These are phyloP conservation scores for Suillus decipiens DNA, from an alignment of 768 basidiomycete genomes.

Conservation along the genomic window DNA sequence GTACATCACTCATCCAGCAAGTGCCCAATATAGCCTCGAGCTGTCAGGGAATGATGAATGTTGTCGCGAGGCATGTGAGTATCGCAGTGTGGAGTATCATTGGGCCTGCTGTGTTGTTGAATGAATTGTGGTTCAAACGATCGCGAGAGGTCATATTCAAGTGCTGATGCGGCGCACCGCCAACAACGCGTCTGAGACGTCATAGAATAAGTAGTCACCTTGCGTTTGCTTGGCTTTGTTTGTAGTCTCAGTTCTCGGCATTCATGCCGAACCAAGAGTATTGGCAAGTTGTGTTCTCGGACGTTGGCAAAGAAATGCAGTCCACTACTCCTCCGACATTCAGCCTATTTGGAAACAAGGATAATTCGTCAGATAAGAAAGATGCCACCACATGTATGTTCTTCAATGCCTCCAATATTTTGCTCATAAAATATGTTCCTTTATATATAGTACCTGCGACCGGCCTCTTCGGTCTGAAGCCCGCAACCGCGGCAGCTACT, in stretches of 20 bases:
- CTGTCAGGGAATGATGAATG: neutral
- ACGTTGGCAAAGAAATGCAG: constrained; percentile 6
- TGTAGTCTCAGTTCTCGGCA: neutral
- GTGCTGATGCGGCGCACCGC: neutral
- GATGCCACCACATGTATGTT: constrained; percentile 30
- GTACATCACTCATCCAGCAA: neutral
- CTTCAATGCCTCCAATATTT: neutral
- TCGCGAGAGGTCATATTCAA: neutral
- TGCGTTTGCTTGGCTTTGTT: constrained; percentile 3
- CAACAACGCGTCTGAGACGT: neutral
- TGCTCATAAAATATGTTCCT: constrained; percentile 1
- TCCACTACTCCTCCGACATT: constrained; percentile 1
- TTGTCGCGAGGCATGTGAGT: neutral
- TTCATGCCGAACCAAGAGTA: neutral
- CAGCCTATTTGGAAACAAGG: constrained; percentile 40
- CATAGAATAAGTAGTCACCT: neutral
- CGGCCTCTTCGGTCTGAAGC: constrained; percentile 41
- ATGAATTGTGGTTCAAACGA: neutral
- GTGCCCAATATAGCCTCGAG: neutral
- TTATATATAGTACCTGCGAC: constrained; percentile 12
- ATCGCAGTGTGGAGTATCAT: neutral
- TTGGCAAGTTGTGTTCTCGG: neutral
- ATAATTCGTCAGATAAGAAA: constrained; percentile 45
- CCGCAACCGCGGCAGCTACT: constrained; percentile 25
- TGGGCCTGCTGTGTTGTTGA: neutral